These are phyloP conservation scores for Leccinellum rugosiceps DNA, from an alignment of 768 basidiomycete genomes.

Conservation along the genomic window DNA sequence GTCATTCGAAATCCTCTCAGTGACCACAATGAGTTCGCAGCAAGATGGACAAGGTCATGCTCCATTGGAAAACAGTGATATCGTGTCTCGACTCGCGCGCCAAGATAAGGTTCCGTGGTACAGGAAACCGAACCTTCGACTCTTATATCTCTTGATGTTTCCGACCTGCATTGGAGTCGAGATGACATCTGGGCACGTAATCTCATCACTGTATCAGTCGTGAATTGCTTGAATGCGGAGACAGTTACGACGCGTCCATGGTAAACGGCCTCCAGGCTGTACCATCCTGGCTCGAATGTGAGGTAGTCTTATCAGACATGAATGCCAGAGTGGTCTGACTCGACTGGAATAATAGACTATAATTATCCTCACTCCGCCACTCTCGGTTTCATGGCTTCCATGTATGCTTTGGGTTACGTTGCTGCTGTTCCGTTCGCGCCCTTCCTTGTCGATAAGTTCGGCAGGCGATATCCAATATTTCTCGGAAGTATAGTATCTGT, in stretches of 20 bases:
- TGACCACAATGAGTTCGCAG: neutral
- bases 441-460: neutral
- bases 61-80: neutral
- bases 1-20: neutral
- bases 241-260: neutral
- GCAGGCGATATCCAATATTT: neutral
- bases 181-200: neutral
- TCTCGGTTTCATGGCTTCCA: neutral
- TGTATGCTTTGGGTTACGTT: neutral
- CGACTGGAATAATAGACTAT: neutral
- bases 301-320: neutral
- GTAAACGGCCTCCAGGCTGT: neutral
- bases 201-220: neutral
- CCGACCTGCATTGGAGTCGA: neutral
- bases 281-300: neutral
- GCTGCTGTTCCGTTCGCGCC: neutral
- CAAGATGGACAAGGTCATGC: neutral
- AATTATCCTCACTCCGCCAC: neutral
- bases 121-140: constrained; percentile 41
- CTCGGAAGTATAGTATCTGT: neutral
- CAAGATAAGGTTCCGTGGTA: constrained; percentile 42
- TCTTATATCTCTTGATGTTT: neutral
- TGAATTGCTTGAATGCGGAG: constrained; percentile 19
- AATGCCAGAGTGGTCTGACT: neutral
- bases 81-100: neutral